A percentile compares a stretch with the other conserved stretches of the same genome.
These are phyloP conservation scores for Isoetes taiwanensis DNA, from an alignment of 75 land plant genomes.

Conservation along the genomic window DNA sequence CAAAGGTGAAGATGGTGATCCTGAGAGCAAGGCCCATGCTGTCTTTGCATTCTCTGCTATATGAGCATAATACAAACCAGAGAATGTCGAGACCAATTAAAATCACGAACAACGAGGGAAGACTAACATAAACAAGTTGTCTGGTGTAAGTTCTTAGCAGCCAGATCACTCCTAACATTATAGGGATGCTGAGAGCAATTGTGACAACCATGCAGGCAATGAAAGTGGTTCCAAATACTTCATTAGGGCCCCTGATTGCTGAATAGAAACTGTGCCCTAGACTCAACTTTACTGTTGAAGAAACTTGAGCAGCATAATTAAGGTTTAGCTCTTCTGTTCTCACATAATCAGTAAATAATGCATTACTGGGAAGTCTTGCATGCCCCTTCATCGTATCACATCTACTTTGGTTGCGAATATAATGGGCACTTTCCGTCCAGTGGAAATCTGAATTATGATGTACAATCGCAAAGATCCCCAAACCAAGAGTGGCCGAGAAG, in stretches of 20 bases:
- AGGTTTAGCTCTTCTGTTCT: neutral
- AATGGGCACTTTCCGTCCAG: slow-evolving; percentile 25
- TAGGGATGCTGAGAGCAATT: slow-evolving; percentile 43
- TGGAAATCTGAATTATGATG: slow-evolving; percentile 36
- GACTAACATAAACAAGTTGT: slow-evolving; percentile 60
- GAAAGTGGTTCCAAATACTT: neutral
- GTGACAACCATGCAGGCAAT: slow-evolving; percentile 45
- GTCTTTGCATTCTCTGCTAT: slow-evolving; percentile 38
- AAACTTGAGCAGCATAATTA: neutral
- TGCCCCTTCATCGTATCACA: neutral
- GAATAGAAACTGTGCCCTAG: neutral
- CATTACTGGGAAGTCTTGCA: slow-evolving; percentile 18
- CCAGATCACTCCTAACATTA: slow-evolving; percentile 35
- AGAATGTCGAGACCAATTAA: slow-evolving; percentile 55
- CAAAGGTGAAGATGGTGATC: slow-evolving; percentile 43
- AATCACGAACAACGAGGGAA: slow-evolving; percentile 67
- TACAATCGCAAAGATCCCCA: slow-evolving; percentile 50
- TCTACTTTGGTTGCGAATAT: slow-evolving; percentile 10
- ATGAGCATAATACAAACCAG: slow-evolving; percentile 77
- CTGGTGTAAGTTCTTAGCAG: slow-evolving; percentile 53
- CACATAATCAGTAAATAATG: slow-evolving; percentile 14
- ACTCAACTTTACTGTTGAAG: neutral
- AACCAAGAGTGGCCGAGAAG: slow-evolving; percentile 40
- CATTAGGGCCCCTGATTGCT: slow-evolving; percentile 7
- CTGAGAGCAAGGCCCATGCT: slow-evolving; percentile 43